phyloP scores from a whole-genome alignment of 345 rosid genomes.

The Durio zibethinus region DNA sequence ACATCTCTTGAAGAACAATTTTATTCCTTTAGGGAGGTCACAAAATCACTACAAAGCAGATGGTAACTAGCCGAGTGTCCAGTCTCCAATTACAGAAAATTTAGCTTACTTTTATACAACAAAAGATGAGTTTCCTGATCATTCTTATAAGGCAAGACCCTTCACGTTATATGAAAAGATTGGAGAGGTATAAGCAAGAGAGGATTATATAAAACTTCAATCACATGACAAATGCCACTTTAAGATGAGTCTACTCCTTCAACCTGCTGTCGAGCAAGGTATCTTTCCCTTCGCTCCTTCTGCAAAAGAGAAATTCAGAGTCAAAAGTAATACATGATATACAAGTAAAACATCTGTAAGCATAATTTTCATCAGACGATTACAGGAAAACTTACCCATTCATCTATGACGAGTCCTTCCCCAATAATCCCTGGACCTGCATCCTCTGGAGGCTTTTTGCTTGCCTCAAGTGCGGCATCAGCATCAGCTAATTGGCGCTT shows the following conservation, averaged over 20 bases:
- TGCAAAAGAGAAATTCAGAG: constrained; percentile 15
- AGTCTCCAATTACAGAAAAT: constrained; percentile 12
- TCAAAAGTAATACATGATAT: not conserved
- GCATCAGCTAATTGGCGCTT: constrained; percentile 87
- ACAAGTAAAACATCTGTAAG: not conserved
- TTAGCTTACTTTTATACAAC: constrained; percentile 1
- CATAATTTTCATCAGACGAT: not conserved
- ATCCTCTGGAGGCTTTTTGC: constrained; percentile 83
- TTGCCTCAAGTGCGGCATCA: constrained; percentile 77
- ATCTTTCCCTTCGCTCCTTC: constrained; percentile 97
- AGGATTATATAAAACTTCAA: not conserved
- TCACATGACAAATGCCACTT: constrained; percentile 2
- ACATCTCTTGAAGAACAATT: not conserved
- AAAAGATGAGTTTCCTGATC: constrained; percentile 6
- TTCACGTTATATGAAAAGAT: not conserved
- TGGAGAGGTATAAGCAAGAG: not conserved
- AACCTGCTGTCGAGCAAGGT: constrained; percentile 85
- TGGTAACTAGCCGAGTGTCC: not conserved
- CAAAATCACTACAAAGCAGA: constrained; percentile 18
- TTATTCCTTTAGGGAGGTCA: not conserved
- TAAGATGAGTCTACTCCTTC: constrained; percentile 74
- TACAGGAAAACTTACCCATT: constrained; percentile 68
- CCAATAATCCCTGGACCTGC: constrained; percentile 80
- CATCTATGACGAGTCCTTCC: constrained; percentile 98
- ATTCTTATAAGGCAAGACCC: not conserved